A percentile compares a stretch with the other conserved stretches of the same genome.
Conservation (phyloP, 352 stramenopile genomes). For the Peronospora belbahrii region DNA sequence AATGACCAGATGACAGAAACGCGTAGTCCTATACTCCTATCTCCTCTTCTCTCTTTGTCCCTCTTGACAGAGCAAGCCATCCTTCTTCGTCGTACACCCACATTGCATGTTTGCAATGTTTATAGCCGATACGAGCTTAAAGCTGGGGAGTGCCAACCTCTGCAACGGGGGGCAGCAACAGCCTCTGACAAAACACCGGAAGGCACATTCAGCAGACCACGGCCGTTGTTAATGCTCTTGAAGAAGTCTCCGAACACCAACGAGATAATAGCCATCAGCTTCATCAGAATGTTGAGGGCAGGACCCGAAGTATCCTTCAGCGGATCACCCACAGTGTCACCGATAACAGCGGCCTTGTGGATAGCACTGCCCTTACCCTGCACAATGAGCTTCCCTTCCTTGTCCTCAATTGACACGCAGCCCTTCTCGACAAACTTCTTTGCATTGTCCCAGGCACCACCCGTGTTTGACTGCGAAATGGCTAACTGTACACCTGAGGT, state of each 20-base stretch:
- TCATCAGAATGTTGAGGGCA: slow-evolving; percentile 99
- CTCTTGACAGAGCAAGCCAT: slow-evolving; percentile 19
- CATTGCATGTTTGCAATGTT: slow-evolving; percentile 5
- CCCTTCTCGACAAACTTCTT: slow-evolving; percentile 99
- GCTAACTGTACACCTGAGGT: slow-evolving; percentile 96
- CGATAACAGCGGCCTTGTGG: slow-evolving; percentile 96
- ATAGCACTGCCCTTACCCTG: slow-evolving; percentile 94
- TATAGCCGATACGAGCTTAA: slow-evolving; percentile 18
- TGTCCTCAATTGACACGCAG: slow-evolving; percentile 85
- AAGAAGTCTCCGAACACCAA: slow-evolving; percentile 99
- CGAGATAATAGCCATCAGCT: slow-evolving; percentile 99
- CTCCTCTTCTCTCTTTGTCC: slow-evolving; percentile 11
- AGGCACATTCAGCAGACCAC: slow-evolving; percentile 89
- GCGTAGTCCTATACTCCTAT: slow-evolving; percentile 15
- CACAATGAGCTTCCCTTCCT: slow-evolving; percentile 87
- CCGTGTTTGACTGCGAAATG: slow-evolving; percentile 99
- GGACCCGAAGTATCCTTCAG: slow-evolving; percentile 99
- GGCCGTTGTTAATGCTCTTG: slow-evolving; percentile 94
- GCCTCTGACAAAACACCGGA: slow-evolving; percentile 19
- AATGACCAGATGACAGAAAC: slow-evolving; percentile 24
- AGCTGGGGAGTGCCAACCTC: slow-evolving; percentile 15
- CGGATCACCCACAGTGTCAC: slow-evolving; percentile 99
- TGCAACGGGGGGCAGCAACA: slow-evolving; percentile 13
- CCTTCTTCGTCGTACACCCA: slow-evolving; percentile 8
- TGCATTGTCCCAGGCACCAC: slow-evolving; percentile 99